These are phyloP conservation scores for Alternaria conjuncta DNA, from an alignment of 2,329 filamentous ascomycete species.

Conservation along the genomic window DNA sequence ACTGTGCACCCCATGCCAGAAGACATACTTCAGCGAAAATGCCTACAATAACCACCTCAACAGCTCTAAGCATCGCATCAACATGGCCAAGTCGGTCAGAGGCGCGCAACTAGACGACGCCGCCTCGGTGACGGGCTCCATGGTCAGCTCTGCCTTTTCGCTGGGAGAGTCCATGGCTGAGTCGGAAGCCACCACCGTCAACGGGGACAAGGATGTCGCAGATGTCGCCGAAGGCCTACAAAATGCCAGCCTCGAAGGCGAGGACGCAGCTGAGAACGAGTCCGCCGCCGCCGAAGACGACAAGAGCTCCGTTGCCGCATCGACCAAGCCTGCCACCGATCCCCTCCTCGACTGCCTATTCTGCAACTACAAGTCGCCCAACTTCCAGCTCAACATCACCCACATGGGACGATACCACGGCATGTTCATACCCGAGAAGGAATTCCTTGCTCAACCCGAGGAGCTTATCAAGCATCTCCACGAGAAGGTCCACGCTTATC, in stretches of 20 bases:
- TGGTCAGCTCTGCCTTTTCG: conserved; percentile 90
- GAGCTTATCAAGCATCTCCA: conserved; percentile 81
- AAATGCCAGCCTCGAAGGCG: conserved; percentile 60
- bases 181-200: conserved; percentile 59
- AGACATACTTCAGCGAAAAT: conserved; percentile 96
- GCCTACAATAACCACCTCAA: conserved; percentile 91
- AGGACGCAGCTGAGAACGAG: conserved; percentile 50
- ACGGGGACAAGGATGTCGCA: conserved; percentile 76
- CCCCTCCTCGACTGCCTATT: conserved; percentile 74
- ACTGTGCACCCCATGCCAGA: conserved; percentile 79
- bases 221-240: conserved; percentile 80
- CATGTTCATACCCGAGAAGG: conserved; percentile 92
- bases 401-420: conserved; percentile 95
- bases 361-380: conserved; percentile 85
- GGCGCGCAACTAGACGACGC: conserved; percentile 64
- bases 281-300: conserved; percentile 54
- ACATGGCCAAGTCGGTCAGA: conserved; percentile 58
- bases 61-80: conserved; percentile 86
- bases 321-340: conserved; percentile 43
- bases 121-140: conserved; percentile 66
- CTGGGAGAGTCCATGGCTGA: conserved; percentile 76
- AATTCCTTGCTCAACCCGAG: conserved; percentile 81
- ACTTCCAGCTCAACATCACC: conserved; percentile 73
- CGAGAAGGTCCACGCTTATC: conserved; percentile 77
- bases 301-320: conserved; percentile 33